phyloP scores from a whole-genome alignment of 2,329 filamentous ascomycete species.

The Sarocladium strictum region DNA sequence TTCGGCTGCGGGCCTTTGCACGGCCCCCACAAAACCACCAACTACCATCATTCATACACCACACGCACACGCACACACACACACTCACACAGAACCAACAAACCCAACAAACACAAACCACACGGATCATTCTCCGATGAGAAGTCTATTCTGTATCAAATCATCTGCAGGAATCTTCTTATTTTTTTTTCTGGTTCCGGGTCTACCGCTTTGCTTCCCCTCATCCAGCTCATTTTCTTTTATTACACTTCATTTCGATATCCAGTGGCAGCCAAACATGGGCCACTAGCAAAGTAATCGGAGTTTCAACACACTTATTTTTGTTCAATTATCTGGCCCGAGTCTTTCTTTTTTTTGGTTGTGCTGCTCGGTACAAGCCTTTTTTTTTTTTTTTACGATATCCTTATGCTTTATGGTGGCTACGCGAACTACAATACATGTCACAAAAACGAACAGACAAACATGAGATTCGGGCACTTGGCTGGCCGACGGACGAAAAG shows the following conservation, averaged over 20 bases:
- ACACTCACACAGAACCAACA: not conserved
- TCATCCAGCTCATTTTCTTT: not conserved
- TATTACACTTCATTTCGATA: not conserved
- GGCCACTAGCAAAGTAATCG: not conserved
- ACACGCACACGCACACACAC: not conserved
- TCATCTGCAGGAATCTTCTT: not conserved
- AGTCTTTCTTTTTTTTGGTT: not conserved
- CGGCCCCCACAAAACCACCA: not conserved
- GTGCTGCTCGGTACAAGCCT: too few relatives aligned
- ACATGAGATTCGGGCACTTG: not conserved
- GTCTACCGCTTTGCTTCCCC: not conserved
- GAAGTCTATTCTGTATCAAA: too few relatives aligned
- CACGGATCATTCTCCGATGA: too few relatives aligned
- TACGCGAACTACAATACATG: not conserved
- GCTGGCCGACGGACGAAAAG: not conserved
- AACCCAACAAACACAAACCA: not conserved
- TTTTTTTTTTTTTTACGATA: not conserved
- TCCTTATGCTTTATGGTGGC: slow-evolving; percentile 1
- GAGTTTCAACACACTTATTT: slow-evolving; percentile 5
- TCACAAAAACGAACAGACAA: not conserved
- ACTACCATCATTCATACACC: not conserved
- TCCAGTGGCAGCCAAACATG: not conserved
- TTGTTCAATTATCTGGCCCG: too few relatives aligned
- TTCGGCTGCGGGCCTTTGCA: not conserved
- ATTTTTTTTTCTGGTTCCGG: not conserved